phyloP scores from a whole-genome alignment of 78 protist species.

The Dictyostelium brefeldianum region DNA sequence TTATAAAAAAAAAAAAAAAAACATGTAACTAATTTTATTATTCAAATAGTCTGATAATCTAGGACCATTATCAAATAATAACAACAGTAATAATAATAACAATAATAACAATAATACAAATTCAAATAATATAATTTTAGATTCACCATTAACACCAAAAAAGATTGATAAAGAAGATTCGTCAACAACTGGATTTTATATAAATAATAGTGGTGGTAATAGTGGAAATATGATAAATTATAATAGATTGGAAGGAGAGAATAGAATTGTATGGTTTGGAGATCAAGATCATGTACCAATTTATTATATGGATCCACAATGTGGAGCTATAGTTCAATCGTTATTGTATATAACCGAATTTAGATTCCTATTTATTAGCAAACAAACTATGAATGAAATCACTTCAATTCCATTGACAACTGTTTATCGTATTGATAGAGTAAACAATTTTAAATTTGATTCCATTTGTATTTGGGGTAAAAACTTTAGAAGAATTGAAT shows the following conservation, averaged over 20 bases:
- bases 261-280: conserved; percentile 16
- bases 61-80: neutral
- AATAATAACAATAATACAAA: conserved; percentile 12
- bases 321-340: conserved; percentile 38
- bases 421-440: conserved; percentile 46
- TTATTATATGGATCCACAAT: conserved; percentile 45
- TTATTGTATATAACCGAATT: conserved; percentile 31
- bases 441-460: conserved; percentile 33
- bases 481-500: conserved; percentile 66
- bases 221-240: neutral
- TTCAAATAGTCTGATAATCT: too few species aligned
- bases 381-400: conserved; percentile 15
- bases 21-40: too few species aligned
- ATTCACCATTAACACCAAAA: conserved; percentile 4
- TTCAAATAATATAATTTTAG: neutral
- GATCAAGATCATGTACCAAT: conserved; percentile 45
- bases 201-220: neutral
- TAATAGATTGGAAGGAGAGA: conserved; percentile 54
- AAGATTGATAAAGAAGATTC: neutral
- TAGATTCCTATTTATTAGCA: conserved; percentile 17
- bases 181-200: neutral
- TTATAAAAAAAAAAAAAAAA: neutral
- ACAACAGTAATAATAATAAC: neutral
- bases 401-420: conserved; percentile 51
- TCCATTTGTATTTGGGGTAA: conserved; percentile 67